Evolutionary conservation across 2,329 filamentous ascomycete species (phyloP), one percentile per base, ranked within the genome.

Genomic region (Exophiala calicioides): DNA sequence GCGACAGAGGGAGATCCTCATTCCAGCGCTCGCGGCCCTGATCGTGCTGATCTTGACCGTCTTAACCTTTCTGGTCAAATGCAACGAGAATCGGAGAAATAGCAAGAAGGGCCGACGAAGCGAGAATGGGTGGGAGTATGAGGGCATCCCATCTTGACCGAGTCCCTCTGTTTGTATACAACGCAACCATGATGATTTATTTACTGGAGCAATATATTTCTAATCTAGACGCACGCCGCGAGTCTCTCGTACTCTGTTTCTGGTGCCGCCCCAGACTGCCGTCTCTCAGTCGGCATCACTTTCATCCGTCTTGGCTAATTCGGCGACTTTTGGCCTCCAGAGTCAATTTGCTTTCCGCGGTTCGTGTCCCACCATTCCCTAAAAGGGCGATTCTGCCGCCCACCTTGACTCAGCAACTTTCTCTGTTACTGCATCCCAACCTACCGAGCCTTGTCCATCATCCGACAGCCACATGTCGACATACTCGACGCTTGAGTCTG

Each of bases 41-140:
- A 77, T 86, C 16, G 78, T 85, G 2, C 72, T 83, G 36, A 68
- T 84, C 13, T 63, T 83, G n/a, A 75, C 79, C 1, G 76, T 74
- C 0, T 61, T 84, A 59, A 84, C 80, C 0, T 62, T 84, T 9
- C 80, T 84, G 53, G 76, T 81, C 38, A 85, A 85, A 59, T 82
- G 79, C 59, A 81, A 80, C 52, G 75, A 79, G 3, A 84, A 84
- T 62, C 64, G 81, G 49, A 71, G 72, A 31, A 76, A 74, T 55
- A 76, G 71, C 34, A 70, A 74, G 53, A 71, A 73, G 35, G 69
- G 70, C 19, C 74, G 72, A 58, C 73, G 76, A 57, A 69, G 78
- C 36, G 68, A 71, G 49, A 64, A 70, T 42, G 79, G 79, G 1
- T 82, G 80, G 76, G 79, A 84, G 58, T 85, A 86, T 67, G 83